Conservation (phyloP, 306 rosid genomes). For the Sechiopsis laciniata region DNA sequence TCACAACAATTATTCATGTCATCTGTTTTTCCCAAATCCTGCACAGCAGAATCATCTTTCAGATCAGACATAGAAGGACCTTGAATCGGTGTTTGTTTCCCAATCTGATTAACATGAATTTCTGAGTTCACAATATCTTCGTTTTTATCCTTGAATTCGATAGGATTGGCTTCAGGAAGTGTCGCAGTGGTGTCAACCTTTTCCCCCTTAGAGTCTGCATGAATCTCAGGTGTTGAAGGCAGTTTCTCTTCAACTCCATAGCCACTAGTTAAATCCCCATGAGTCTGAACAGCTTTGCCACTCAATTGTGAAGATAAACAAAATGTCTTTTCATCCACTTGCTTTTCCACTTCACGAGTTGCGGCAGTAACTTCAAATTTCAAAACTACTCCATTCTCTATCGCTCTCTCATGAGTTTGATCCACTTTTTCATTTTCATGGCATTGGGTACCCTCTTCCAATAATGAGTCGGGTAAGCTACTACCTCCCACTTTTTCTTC, state of each 20-base stretch:
- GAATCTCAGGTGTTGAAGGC: constrained; percentile 19
- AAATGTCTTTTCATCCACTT: constrained; percentile 36
- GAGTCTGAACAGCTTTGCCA: constrained; percentile 28
- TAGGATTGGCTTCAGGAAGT: constrained; percentile 23
- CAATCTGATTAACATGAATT: constrained; percentile 22
- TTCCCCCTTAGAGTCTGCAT: constrained; percentile 22
- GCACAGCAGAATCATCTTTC: constrained; percentile 18
- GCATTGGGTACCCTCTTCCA: constrained; percentile 26
- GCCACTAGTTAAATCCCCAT: constrained; percentile 21
- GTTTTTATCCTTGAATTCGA: constrained; percentile 27
- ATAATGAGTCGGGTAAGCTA: constrained; percentile 33
- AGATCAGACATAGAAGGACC: constrained; percentile 6
- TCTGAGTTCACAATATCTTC: constrained; percentile 24
- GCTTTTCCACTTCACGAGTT: constrained; percentile 40
- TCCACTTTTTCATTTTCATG: constrained; percentile 39
- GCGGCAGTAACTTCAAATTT: constrained; percentile 34
- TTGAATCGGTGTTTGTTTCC: constrained; percentile 23
- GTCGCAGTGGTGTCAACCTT: constrained; percentile 25
- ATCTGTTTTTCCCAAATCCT: constrained; percentile 27
- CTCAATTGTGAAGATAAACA: constrained; percentile 43
- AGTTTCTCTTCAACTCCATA: constrained; percentile 24
- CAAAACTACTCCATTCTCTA: constrained; percentile 30
- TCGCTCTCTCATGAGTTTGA: constrained; percentile 31
- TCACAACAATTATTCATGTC: constrained; percentile 17
- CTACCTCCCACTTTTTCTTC: constrained; percentile 31